Evolutionary conservation across 2,329 filamentous ascomycete species (phyloP).

Genomic region (Hypoxylon sp.): DNA sequence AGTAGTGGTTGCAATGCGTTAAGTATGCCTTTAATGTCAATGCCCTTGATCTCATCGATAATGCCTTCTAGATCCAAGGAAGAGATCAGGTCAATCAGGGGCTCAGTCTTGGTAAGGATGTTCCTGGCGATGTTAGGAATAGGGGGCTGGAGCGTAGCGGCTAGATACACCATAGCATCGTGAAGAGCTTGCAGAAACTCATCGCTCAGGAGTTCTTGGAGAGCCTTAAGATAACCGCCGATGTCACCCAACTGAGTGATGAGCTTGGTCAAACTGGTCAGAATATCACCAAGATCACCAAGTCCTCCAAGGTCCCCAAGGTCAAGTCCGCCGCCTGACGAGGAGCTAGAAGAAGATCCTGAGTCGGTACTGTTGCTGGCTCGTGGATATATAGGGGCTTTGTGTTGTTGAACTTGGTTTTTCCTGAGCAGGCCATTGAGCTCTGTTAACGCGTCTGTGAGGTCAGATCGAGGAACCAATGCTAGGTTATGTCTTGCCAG

Average conservation of each 20-base stretch:
- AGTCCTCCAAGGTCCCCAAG: slow-evolving; percentile 44
- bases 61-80: slow-evolving; percentile 51
- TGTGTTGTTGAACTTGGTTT: slow-evolving; percentile 51
- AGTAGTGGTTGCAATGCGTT: slow-evolving; percentile 54
- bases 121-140: slow-evolving; percentile 51
- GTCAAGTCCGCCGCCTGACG: slow-evolving; percentile 40
- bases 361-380: slow-evolving; percentile 44
- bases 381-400: slow-evolving; percentile 50
- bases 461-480: slow-evolving; percentile 62
- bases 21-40: slow-evolving; percentile 56
- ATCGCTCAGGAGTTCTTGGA: slow-evolving; percentile 54
- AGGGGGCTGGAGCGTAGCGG: slow-evolving; percentile 58
- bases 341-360: slow-evolving; percentile 39
- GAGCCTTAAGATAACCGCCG: slow-evolving; percentile 51
- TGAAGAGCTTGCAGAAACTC: slow-evolving; percentile 60
- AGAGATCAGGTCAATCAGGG: slow-evolving; percentile 50
- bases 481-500: slow-evolving; percentile 62
- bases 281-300: slow-evolving; percentile 49
- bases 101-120: slow-evolving; percentile 52
- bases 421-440: slow-evolving; percentile 60
- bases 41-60: slow-evolving; percentile 50
- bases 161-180: slow-evolving; percentile 60
- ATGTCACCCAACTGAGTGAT: slow-evolving; percentile 51
- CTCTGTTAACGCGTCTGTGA: slow-evolving; percentile 62
- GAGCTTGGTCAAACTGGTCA: slow-evolving; percentile 49